phyloP scores from a whole-genome alignment of 768 basidiomycete genomes.

The Lactarius deliciosus region DNA sequence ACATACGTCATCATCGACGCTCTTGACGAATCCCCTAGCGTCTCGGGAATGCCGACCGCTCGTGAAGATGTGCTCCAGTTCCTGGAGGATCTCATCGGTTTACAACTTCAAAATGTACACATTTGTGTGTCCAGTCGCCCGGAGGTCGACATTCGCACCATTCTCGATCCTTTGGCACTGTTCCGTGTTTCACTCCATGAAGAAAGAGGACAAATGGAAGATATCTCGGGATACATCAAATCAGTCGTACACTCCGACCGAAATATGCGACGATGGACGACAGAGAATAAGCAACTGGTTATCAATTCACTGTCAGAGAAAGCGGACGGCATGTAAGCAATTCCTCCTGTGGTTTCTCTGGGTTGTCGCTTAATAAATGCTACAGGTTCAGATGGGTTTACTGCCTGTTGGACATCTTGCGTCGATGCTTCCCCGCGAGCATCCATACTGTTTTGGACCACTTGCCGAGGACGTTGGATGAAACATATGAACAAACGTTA shows the following conservation, averaged over 20 bases:
- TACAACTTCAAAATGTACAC: background rate
- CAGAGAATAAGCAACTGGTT: background rate
- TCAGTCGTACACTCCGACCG: background rate
- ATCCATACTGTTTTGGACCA: background rate
- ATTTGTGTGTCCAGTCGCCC: conserved; percentile 8
- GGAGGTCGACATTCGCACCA: background rate
- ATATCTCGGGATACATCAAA: conserved; percentile 4
- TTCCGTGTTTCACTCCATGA: conserved; percentile 1
- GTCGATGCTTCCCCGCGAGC: background rate
- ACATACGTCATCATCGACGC: conserved; percentile 10
- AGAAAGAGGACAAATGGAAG: conserved; percentile 1
- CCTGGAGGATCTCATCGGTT: background rate
- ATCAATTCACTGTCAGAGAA: conserved; percentile 3
- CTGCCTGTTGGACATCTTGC: conserved; percentile 14
- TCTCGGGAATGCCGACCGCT: background rate
- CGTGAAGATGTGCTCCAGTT: conserved; percentile 5
- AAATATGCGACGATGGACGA: conserved; percentile 6
- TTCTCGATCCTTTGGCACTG: background rate
- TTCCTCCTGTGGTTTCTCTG: background rate
- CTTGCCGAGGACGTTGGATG: conserved; percentile 3
- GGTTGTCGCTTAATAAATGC: background rate
- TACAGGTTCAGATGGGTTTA: conserved; percentile 7
- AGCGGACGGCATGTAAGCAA: background rate
- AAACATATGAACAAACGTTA: background rate
- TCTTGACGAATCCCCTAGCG: conserved; percentile 9